Evolutionary conservation across 129 eudicot species (phyloP), one percentile per base, ranked within the genome.

Genomic region (Apium graveolens): DNA sequence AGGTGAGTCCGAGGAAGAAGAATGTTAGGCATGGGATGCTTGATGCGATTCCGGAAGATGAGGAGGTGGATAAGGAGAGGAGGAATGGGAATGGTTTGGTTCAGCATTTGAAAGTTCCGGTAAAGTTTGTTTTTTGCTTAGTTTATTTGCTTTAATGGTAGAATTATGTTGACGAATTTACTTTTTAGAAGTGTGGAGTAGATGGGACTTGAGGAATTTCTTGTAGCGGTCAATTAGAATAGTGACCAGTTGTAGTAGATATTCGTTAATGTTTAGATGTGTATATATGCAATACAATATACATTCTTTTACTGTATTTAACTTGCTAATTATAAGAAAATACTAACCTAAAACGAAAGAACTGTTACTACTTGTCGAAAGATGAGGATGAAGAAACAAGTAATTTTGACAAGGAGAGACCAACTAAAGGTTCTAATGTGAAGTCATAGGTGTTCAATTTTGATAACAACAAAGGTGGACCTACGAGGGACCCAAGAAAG

Each of bases 31-130:
- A 87, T 14, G 76, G 81, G 74, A 79, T 76, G 86, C 87, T 91
- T 24, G 90, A 89, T 82, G 93, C 89, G 11, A 92, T 94, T 18
- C 97, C 98, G 0, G 98, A 94, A 82, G 97, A 84, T 80, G 96
- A 92, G 73, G 97, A 91, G 85, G 87, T 86, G 27, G 93, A 78
- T 79, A 90, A 90, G 92, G 86, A 83, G 78, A 38, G 62, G 27
- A 37, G 74, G 83, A 81, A 74, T 76, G 85, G 81, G 31, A 79
- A 86, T 86, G 98, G 89, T 31, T 35, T 80, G 72, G 32, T 81
- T 32, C 73, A 89, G 73, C 89, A 86, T 41, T 78, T 85, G 76
- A 86, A 91, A 76, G 73, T 77, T 74, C 89, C 82, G 91, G 96
- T 91, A 86, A 77, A 31, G 79, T 49, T 44, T 46, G 21, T 43